Conservation (phyloP, 345 rosid genomes). For the Adansonia digitata region DNA sequence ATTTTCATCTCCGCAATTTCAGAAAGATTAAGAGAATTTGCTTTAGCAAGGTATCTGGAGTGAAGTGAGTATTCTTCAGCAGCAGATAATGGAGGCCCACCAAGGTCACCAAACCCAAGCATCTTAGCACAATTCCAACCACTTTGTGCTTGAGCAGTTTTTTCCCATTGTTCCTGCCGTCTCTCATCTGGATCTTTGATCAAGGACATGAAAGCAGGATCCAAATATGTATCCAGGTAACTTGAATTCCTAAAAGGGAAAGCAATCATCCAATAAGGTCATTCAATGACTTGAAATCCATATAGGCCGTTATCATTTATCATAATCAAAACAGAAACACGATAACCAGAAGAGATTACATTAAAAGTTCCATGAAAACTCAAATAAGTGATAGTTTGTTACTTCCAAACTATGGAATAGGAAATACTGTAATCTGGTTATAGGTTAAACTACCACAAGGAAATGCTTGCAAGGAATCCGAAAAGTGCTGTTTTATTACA, state of each 20-base stretch:
- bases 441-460: not conserved
- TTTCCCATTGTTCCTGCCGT: slow-evolving; percentile 93
- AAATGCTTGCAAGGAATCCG: not conserved
- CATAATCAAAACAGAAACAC: not conserved
- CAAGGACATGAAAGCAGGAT: slow-evolving; percentile 96
- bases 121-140: slow-evolving; percentile 82
- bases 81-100: slow-evolving; percentile 69
- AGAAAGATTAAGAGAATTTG: slow-evolving; percentile 82
- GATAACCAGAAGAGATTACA: not conserved
- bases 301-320: not conserved
- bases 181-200: slow-evolving; percentile 95
- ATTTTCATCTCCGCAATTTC: slow-evolving; percentile 98
- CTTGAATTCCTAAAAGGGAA: slow-evolving; percentile 62
- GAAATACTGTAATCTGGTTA: not conserved
- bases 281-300: not conserved
- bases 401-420: not conserved
- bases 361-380: not conserved
- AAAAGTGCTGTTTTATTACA: not conserved
- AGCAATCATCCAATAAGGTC: slow-evolving; percentile 10
- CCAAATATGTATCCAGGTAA: slow-evolving; percentile 78
- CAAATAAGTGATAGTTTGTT: not conserved
- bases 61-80: slow-evolving; percentile 95
- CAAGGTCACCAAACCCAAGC: slow-evolving; percentile 90
- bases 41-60: slow-evolving; percentile 92
- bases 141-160: slow-evolving; percentile 67